Percentiles rank a stretch among this genome's conserved stretches.
These are phyloP conservation scores for Tuber brumale DNA, from an alignment of 495 filamentous ascomycete genomes.

Conservation along the genomic window DNA sequence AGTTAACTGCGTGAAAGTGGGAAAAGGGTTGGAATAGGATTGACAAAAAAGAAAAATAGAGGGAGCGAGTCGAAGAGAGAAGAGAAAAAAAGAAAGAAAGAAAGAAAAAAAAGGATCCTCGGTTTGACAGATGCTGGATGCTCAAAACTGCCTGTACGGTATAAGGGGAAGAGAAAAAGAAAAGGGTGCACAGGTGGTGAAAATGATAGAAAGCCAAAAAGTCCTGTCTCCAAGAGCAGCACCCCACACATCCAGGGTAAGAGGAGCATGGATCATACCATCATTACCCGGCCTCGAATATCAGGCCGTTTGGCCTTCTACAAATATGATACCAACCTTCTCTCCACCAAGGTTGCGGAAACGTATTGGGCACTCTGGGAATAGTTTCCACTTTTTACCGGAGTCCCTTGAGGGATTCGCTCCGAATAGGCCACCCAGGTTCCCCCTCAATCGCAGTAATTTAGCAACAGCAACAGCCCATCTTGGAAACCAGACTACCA, in stretches of 20 bases:
- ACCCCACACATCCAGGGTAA: background rate
- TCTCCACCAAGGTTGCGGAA: background rate
- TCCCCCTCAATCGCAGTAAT: background rate
- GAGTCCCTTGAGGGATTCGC: background rate
- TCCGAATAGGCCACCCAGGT: background rate
- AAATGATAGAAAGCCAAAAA: background rate
- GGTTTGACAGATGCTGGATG: constrained; percentile 1
- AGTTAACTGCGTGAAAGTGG: background rate
- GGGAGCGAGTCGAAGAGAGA: background rate
- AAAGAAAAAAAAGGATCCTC: background rate
- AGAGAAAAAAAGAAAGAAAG: background rate
- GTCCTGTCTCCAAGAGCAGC: background rate
- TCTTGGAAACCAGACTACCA: background rate
- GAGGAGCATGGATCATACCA: background rate
- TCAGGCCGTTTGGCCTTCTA: background rate
- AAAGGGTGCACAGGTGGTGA: background rate
- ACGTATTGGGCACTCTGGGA: background rate
- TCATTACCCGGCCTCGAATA: background rate
- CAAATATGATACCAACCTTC: background rate
- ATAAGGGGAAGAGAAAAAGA: background rate
- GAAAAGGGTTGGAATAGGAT: background rate
- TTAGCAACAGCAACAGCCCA: background rate
- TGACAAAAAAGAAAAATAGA: background rate
- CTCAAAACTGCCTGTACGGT: background rate
- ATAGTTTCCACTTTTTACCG: background rate